These are phyloP conservation scores for Castanea sativa DNA, from an alignment of 306 rosid species.

Conservation along the genomic window DNA sequence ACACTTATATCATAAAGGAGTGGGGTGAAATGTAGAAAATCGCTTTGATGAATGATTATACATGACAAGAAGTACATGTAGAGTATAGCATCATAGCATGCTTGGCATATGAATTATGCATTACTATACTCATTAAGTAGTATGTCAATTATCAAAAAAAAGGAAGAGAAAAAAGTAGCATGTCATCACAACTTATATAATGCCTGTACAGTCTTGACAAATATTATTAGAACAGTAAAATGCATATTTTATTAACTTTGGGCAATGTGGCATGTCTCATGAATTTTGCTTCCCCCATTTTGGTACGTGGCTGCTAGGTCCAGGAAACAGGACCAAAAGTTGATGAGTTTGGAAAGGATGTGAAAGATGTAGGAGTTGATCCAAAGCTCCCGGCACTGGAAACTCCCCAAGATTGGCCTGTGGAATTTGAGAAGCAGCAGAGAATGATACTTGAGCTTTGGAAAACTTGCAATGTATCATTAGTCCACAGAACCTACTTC, in stretches of 20 bases:
- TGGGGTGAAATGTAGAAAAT: background rate
- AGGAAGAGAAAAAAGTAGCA: no score
- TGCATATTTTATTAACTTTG: background rate
- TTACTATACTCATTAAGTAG: background rate
- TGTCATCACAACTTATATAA: background rate
- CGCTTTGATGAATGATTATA: background rate
- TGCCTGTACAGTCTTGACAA: background rate
- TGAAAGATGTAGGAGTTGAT: constrained; percentile 58
- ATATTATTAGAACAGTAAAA: background rate
- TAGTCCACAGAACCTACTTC: constrained; percentile 96
- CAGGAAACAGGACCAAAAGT: constrained; percentile 40
- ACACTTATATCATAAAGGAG: background rate
- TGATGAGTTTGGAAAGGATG: constrained; percentile 33
- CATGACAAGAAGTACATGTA: background rate
- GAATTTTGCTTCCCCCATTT: constrained; percentile 1
- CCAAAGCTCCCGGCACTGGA: constrained; percentile 59
- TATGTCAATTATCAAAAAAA: background rate
- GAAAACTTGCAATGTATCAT: constrained; percentile 80
- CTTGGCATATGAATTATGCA: background rate
- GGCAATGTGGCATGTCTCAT: background rate
- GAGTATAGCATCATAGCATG: background rate
- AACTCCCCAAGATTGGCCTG: constrained; percentile 66
- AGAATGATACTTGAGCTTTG: constrained; percentile 76
- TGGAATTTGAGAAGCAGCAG: constrained; percentile 75
- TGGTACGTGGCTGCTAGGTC: constrained; percentile 38